Percentiles rank a stretch among this genome's conserved stretches.
These are phyloP conservation scores for Clavariopsis aquatica DNA, from an alignment of 495 filamentous ascomycete genomes.

Conservation along the genomic window DNA sequence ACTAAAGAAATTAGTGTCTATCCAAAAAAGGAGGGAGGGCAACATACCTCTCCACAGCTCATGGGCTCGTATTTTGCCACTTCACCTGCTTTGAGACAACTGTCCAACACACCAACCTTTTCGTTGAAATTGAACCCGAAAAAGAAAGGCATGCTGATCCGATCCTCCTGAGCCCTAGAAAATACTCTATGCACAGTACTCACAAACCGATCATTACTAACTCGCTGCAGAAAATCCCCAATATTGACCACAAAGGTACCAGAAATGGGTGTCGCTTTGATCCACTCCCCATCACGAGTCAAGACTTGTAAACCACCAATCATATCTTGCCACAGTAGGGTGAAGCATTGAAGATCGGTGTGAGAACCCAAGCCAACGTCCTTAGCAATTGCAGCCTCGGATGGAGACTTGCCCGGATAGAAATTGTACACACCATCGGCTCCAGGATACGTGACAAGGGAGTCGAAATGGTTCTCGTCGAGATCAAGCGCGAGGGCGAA, in stretches of 20 bases:
- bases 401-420: not conserved
- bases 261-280: constrained; percentile 15
- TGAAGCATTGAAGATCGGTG: constrained; percentile 38
- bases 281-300: constrained; percentile 6
- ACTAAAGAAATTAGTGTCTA: too few relatives aligned
- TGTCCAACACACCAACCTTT: not conserved
- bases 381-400: not conserved
- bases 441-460: not conserved
- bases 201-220: constrained; percentile 33
- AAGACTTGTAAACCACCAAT: constrained; percentile 8
- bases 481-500: not conserved
- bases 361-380: constrained; percentile 8
- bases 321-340: constrained; percentile 28
- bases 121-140: constrained; percentile 24
- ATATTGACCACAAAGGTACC: constrained; percentile 17
- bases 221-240: constrained; percentile 16
- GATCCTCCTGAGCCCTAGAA: constrained; percentile 22
- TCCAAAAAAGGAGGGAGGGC: too few relatives aligned
- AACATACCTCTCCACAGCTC: not conserved
- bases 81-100: not conserved
- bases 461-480: not conserved
- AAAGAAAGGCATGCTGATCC: constrained; percentile 37
- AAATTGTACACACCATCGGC: not conserved
- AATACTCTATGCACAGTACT: constrained; percentile 35
- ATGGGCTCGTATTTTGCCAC: not conserved